Base-by-base conservation (phyloP, 176 grass and related monocot species). In the Calamus simplicifolius region DNA sequence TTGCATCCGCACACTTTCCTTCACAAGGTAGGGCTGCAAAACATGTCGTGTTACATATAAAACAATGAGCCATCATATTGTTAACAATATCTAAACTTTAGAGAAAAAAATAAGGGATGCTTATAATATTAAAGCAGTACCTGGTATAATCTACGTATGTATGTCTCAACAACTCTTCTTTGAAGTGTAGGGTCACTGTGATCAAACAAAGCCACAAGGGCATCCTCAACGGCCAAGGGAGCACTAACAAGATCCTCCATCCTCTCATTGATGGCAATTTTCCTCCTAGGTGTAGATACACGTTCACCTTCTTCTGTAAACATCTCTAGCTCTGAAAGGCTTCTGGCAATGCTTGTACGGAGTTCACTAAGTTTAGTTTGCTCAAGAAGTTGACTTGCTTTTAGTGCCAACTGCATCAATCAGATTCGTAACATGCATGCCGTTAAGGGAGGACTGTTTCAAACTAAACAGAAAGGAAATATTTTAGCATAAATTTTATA, bases 351-450 rank as follows among this genome's bases (percentile, higher is more conserved):
- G 66, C 84, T 85, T 53, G 88, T 85, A 57, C 93, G 80, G 43
- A 98, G 84, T 66, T 98, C 87, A 73, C 93, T 98, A 76, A 98
- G 75, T 75, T 98, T 98, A 50, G 93, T 98, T 58, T 92, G 93
- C 66, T 98, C 93, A 57, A 92, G 88, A 85, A 98, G 93, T 75
- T 98, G 93, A 56, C 87, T 92, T 60, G 93, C 88, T 69, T 92
- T 98, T 68, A 98, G 84, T 61, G 93, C 88, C 66, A 98, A 50
- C 93, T 98, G 67, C 70, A 72, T 59, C 19, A 68, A 76, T 63
- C 61, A 75, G n/a, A 78, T 72, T 18, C 49, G 27, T 49, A 29
- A 25, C 23, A 59, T 56, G 59, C 51, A 63, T 58, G 69, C 7
- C 60, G 71, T 17, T 50, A 64, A 49, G 16, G 54, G 23, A 12